A percentile compares a stretch with the other conserved stretches of the same genome.
Evolutionary conservation across 192 early-diverging fungal genomes (phyloP).

Genomic region (Entomortierella chlamydospora): DNA sequence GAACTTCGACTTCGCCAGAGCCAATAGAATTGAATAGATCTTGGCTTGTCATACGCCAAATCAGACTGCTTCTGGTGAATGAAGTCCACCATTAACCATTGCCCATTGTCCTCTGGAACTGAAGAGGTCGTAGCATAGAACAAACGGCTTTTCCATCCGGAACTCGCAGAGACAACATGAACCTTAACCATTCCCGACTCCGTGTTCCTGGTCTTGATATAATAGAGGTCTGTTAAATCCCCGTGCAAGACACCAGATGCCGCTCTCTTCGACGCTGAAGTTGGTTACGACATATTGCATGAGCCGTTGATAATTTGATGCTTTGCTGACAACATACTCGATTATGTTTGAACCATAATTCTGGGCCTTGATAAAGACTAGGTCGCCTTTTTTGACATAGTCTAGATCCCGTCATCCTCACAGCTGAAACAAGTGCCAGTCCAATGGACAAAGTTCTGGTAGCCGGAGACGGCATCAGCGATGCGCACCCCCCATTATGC

Average conservation of each 20-base stretch:
- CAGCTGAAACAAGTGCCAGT: constrained; percentile 2
- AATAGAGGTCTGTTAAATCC: constrained; percentile 7
- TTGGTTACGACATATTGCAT: not conserved
- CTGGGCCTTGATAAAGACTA: not conserved
- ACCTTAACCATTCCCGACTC: not conserved
- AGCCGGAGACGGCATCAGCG: too few species aligned
- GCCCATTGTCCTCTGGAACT: constrained; percentile 2
- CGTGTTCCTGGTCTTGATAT: constrained; percentile 3
- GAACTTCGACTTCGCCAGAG: constrained; percentile 3
- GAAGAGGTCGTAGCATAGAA: not conserved
- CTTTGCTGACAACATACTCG: constrained; percentile 9
- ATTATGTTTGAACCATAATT: constrained; percentile 7
- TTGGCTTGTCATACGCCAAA: constrained; percentile 3
- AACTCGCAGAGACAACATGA: constrained; percentile 4
- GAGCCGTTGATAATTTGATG: constrained; percentile 8
- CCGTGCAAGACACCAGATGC: constrained; percentile 7
- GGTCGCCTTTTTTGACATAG: constrained; percentile 10
- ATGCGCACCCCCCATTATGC: too few species aligned
- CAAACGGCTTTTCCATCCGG: constrained; percentile 12
- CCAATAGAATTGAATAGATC: not conserved
- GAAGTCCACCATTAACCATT: constrained; percentile 10
- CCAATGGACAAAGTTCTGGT: too few species aligned
- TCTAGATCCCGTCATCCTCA: constrained; percentile 5
- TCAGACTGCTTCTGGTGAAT: constrained; percentile 2
- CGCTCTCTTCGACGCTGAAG: not conserved